phyloP scores from a whole-genome alignment of 1,139 yeast species.

The Candida tropicalis region DNA sequence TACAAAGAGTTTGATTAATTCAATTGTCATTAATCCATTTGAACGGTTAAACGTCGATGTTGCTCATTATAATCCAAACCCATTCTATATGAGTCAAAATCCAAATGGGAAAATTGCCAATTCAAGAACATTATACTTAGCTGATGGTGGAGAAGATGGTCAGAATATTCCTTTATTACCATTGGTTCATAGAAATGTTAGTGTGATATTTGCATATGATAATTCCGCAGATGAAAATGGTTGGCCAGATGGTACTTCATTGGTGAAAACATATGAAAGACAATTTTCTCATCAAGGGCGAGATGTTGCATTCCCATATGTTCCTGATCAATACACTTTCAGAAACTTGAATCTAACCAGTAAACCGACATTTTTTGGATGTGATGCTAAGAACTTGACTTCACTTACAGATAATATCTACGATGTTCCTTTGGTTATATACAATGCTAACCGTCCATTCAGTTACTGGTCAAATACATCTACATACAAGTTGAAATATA shows the following conservation, averaged over 20 bases:
- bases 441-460: constrained; percentile 45
- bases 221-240: constrained; percentile 30
- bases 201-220: constrained; percentile 33
- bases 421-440: constrained; percentile 41
- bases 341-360: constrained; percentile 40
- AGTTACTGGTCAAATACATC: constrained; percentile 40
- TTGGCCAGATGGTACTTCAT: constrained; percentile 42
- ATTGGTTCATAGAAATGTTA: constrained; percentile 28
- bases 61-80: constrained; percentile 52
- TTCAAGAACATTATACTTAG: constrained; percentile 25
- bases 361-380: constrained; percentile 48
- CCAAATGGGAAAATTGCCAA: constrained; percentile 17
- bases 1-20: constrained; percentile 43
- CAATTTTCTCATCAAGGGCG: constrained; percentile 35
- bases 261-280: constrained; percentile 35
- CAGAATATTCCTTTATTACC: constrained; percentile 34
- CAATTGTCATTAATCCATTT: constrained; percentile 19
- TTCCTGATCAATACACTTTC: constrained; percentile 38
- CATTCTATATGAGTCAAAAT: constrained; percentile 39
- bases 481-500: constrained; percentile 35
- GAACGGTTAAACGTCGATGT: constrained; percentile 27
- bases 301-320: constrained; percentile 35
- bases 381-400: constrained; percentile 43
- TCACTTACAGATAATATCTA: constrained; percentile 35
- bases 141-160: constrained; percentile 37